A percentile compares a stretch with the other conserved stretches of the same genome.
These are phyloP conservation scores for Fusarium illudens DNA, from an alignment of 2,329 filamentous ascomycete genomes.

Conservation along the genomic window DNA sequence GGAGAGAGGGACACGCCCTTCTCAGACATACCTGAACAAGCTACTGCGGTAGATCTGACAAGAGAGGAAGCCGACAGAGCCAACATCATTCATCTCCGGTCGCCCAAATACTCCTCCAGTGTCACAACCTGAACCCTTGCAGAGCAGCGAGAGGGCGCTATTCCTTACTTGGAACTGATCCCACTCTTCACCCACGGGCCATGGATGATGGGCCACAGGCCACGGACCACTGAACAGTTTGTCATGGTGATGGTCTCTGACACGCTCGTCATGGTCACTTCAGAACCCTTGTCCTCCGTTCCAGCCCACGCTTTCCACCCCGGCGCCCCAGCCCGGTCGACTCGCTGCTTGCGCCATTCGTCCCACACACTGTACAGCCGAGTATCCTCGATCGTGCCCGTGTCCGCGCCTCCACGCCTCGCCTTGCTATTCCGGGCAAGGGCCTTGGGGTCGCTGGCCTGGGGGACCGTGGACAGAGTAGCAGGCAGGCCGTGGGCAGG, in stretches of 20 bases:
- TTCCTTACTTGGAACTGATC: constrained; percentile 28
- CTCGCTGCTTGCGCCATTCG: constrained; percentile 43
- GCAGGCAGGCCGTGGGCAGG: background rate
- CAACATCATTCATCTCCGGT: constrained; percentile 7
- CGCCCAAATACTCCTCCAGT: constrained; percentile 4
- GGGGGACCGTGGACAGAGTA: constrained; percentile 19
- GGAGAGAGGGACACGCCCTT: background rate
- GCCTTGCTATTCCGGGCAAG: constrained; percentile 38
- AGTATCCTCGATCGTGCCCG: constrained; percentile 40
- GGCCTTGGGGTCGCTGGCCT: constrained; percentile 17
- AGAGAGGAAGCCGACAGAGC: background rate
- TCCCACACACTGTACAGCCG: constrained; percentile 45
- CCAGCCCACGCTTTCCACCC: constrained; percentile 37
- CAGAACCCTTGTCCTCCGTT: constrained; percentile 35
- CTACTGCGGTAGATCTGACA: background rate
- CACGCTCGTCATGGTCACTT: constrained; percentile 41
- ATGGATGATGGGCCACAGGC: constrained; percentile 17
- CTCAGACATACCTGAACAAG: background rate
- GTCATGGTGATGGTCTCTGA: constrained; percentile 29
- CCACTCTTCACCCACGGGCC: constrained; percentile 37
- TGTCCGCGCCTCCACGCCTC: constrained; percentile 41
- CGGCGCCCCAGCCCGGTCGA: constrained; percentile 37
- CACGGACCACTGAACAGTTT: constrained; percentile 24
- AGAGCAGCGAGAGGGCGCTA: constrained; percentile 22
- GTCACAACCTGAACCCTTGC: constrained; percentile 27